Percentiles rank a stretch among this genome's conserved stretches.
Conservation (phyloP, 768 basidiomycete genomes). For the Tricholoma saponaceum region DNA sequence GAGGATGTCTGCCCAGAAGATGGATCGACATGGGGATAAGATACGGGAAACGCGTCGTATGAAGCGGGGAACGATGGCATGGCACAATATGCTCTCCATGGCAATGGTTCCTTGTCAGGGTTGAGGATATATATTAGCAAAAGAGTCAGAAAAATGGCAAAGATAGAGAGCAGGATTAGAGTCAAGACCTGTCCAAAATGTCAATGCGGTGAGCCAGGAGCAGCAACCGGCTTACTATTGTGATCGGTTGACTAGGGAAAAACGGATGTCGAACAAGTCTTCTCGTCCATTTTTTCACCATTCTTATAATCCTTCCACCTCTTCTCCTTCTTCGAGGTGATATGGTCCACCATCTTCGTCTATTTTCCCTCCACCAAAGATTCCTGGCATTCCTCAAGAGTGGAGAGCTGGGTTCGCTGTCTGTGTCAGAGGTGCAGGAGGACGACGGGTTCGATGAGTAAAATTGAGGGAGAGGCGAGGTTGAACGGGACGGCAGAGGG, state of each 20-base stretch:
- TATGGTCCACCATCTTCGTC: constrained; percentile 55
- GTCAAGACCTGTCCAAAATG: constrained; percentile 48
- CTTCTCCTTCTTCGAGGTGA: constrained; percentile 51
- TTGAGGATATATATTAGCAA: constrained; percentile 90
- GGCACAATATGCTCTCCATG: constrained; percentile 93
- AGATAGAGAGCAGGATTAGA: constrained; percentile 70
- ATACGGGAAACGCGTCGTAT: constrained; percentile 30
- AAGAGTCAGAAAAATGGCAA: constrained; percentile 82
- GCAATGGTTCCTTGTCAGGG: constrained; percentile 91
- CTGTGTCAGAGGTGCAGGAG: constrained; percentile 57
- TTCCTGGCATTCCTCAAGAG: constrained; percentile 33
- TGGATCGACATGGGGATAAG: constrained; percentile 35
- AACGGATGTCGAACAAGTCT: constrained; percentile 65
- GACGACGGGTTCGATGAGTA: constrained; percentile 45
- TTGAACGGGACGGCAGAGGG: constrained; percentile 58
- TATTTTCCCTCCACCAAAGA: constrained; percentile 41
- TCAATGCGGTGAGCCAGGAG: constrained; percentile 3
- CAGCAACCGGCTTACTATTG: constrained; percentile 56
- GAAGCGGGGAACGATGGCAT: constrained; percentile 44
- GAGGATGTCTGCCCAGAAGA: constrained; percentile 27
- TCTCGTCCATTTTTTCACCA: constrained; percentile 50
- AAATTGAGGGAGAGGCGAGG: constrained; percentile 57
- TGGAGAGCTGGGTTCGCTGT: constrained; percentile 53
- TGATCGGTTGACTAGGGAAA: constrained; percentile 76
- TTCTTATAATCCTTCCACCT: constrained; percentile 42